Base-by-base conservation (phyloP, 2,329 filamentous ascomycete genomes). In the Didymella pomorum region DNA sequence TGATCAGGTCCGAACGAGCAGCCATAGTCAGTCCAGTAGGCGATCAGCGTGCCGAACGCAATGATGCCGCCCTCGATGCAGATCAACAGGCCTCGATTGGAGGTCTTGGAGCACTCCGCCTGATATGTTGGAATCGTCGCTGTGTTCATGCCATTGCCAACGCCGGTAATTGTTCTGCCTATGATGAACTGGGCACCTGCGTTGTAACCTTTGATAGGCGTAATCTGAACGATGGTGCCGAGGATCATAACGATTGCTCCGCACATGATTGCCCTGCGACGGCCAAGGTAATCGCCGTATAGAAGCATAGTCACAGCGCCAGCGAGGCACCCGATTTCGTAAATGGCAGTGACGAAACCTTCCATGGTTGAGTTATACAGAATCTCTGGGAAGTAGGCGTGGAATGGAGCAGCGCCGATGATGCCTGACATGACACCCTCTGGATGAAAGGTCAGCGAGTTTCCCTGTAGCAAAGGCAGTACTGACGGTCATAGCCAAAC, bases 71-170 rank as follows among this genome's bases (percentile, higher is more conserved):
- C 83, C 68, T 81, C 84, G 46, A 87, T 85, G 71, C 85, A 87
- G 65, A 87, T 87, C 52, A 87, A 74, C 31, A 86, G 80, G 63
- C 86, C 86, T 63, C 86, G 82, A 71, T 86, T 87, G 65, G 81
- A 82, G 0, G 84, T 82, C 55, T 77, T 79, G 4, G 81, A 82
- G 45, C 81, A 84, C 64, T 84, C 82, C 7, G 82, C 81, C 72
- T 84, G 82, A 64, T 83, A 85, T 6, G 81, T 83, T 2, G 82
- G 83, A 29, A 84, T 83, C 0, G 82, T 84, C 0, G 79, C 80
- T 3, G 82, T 84, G 71, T 85, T 85, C 74, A 85, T 83, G 20
- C 83, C 83, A 59, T 84, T 85, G 6, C 83, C 83, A 20, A 85
- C 70, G 52, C 83, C 83, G 18, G 83, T 84, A 48, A 85, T 77